Evolutionary conservation across 305 asterid genomes (phyloP).

Genomic region (Rubia tinctorum): DNA sequence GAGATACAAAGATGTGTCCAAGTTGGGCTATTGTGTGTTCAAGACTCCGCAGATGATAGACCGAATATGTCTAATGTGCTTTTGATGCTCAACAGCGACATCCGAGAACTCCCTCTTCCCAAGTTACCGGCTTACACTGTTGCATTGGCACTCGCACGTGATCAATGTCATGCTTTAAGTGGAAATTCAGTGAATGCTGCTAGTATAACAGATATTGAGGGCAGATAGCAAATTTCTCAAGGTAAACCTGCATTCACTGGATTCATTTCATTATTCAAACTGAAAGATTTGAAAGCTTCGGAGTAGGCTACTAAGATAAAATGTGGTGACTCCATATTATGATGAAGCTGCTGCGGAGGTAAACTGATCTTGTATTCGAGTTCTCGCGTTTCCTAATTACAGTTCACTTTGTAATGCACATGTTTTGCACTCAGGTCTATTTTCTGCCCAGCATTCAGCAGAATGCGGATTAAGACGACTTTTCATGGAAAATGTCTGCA

Average conservation of each 20-base stretch:
- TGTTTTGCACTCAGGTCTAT: no score
- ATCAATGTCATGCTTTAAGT: background rate
- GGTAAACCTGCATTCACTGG: background rate
- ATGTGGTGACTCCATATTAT: no score
- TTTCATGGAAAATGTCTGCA: no score
- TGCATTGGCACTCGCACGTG: background rate
- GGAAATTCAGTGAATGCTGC: background rate
- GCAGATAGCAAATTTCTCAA: background rate
- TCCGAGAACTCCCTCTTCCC: constrained; percentile 1
- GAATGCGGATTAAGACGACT: no score
- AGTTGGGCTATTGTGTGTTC: constrained; percentile 7
- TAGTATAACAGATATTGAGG: background rate
- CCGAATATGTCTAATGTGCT: background rate
- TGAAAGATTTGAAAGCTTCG: background rate
- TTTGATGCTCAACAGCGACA: constrained; percentile 9
- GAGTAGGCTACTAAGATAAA: background rate
- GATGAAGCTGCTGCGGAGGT: no score
- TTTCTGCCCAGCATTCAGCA: no score
- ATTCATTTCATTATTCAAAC: no score
- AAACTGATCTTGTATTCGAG: background rate
- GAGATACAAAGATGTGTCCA: background rate
- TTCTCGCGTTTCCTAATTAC: no score
- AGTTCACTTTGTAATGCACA: no score
- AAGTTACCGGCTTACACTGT: constrained; percentile 11
- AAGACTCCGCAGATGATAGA: constrained; percentile 6